Conservation (phyloP, 2,329 filamentous ascomycete genomes). For the Fusarium anguioides region DNA sequence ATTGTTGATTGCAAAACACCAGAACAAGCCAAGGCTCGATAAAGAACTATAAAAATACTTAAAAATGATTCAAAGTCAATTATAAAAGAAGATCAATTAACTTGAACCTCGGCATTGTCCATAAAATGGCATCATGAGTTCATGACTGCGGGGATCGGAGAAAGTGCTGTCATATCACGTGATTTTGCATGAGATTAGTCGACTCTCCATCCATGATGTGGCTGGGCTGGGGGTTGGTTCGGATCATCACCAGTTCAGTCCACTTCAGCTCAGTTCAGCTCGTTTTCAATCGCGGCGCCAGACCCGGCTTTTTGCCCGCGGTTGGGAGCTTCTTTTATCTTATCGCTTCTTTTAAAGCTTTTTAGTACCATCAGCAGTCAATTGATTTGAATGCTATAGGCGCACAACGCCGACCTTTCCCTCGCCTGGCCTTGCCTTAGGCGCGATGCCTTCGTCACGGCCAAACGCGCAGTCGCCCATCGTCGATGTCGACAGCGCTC, state of each 20-base stretch:
- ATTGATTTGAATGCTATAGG: slow-evolving; percentile 32
- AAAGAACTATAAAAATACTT: not conserved
- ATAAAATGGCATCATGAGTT: slow-evolving; percentile 43
- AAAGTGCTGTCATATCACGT: slow-evolving; percentile 34
- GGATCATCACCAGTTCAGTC: slow-evolving; percentile 26
- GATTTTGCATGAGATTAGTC: slow-evolving; percentile 38
- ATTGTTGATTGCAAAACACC: not conserved
- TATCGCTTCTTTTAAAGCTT: not conserved
- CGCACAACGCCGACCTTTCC: slow-evolving; percentile 5
- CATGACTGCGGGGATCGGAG: slow-evolving; percentile 45
- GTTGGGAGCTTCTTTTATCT: slow-evolving; percentile 29
- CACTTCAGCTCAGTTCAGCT: slow-evolving; percentile 1
- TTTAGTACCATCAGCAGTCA: not conserved
- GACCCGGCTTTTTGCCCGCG: slow-evolving; percentile 40
- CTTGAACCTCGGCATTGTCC: not conserved
- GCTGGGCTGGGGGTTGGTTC: slow-evolving; percentile 37
- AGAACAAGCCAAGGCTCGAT: not conserved
- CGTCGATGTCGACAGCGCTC: slow-evolving; percentile 35
- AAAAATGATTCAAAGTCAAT: not conserved
- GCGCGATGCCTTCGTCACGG: slow-evolving; percentile 42
- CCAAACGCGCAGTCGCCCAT: slow-evolving; percentile 37
- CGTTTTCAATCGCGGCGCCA: slow-evolving; percentile 27
- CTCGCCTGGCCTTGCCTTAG: not conserved
- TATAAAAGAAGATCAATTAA: not conserved
- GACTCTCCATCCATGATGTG: slow-evolving; percentile 42